These are phyloP conservation scores for Alternaria tenuissima DNA, from an alignment of 2,329 filamentous ascomycete genomes.

Conservation along the genomic window DNA sequence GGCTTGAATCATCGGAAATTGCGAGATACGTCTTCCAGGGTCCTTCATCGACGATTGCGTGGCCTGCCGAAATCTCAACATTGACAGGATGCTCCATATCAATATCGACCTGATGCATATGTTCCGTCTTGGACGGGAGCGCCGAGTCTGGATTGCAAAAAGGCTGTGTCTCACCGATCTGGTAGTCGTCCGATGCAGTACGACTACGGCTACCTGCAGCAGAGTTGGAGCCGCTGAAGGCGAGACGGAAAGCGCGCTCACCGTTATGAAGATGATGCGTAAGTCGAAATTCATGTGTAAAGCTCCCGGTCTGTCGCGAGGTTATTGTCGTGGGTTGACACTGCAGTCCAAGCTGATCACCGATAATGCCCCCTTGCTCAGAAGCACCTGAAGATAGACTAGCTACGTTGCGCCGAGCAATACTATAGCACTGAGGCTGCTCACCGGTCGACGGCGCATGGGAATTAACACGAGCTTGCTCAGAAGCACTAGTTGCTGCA, in stretches of 20 bases:
- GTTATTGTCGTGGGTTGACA: neutral
- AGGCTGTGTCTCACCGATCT: constrained; percentile 24
- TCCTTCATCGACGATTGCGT: constrained; percentile 37
- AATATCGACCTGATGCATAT: constrained; percentile 18
- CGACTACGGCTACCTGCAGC: constrained; percentile 9
- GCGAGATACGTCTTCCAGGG: constrained; percentile 38
- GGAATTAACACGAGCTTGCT: neutral
- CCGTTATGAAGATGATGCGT: constrained; percentile 24
- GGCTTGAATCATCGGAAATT: constrained; percentile 31
- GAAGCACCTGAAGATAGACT: neutral
- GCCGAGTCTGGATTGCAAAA: constrained; percentile 23
- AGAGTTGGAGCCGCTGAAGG: constrained; percentile 24
- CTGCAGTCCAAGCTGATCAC: constrained; percentile 7
- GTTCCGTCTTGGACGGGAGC: constrained; percentile 14
- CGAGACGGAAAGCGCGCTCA: constrained; percentile 28
- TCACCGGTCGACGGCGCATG: constrained; percentile 9
- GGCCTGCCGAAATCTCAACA: constrained; percentile 10
- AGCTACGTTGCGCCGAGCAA: neutral
- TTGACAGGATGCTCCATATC: constrained; percentile 4
- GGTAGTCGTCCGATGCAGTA: constrained; percentile 13
- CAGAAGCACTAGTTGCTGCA: constrained; percentile 7
- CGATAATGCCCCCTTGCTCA: constrained; percentile 7
- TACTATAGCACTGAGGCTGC: neutral
- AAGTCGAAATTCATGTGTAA: constrained; percentile 22
- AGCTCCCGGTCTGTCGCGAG: constrained; percentile 3